Evolutionary conservation across 129 eudicot genomes (phyloP).

Genomic region (Sambucus nigra): DNA sequence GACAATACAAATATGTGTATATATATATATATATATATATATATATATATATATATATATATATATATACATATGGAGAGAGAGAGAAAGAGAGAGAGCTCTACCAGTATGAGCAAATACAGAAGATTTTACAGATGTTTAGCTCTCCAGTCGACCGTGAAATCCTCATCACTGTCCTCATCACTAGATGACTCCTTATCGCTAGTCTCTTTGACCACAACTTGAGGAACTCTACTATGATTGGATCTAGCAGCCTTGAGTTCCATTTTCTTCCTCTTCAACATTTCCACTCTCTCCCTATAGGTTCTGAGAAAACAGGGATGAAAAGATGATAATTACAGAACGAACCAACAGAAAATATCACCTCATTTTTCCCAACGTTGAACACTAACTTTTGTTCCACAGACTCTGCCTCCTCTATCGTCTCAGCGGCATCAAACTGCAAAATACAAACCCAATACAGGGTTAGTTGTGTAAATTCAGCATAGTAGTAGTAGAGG

Average conservation of each 20-base stretch:
- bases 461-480: not conserved
- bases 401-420: conserved; percentile 81
- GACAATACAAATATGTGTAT: too few relatives aligned
- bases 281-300: conserved; percentile 65
- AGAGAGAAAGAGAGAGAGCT: not conserved
- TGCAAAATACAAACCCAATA: conserved; percentile 19
- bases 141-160: conserved; percentile 87
- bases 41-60: too few relatives aligned
- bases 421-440: conserved; percentile 95
- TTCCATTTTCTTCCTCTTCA: conserved; percentile 70
- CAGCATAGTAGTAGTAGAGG: not conserved
- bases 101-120: conserved; percentile 11
- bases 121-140: conserved; percentile 49
- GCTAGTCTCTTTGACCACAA: conserved; percentile 30
- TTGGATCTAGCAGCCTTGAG: conserved; percentile 46
- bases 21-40: too few relatives aligned
- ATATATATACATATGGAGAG: too few relatives aligned
- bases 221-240: conserved; percentile 23
- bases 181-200: conserved; percentile 63
- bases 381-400: conserved; percentile 55
- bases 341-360: not conserved
- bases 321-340: conserved; percentile 2
- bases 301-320: conserved; percentile 42
- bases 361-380: not conserved
- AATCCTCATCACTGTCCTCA: conserved; percentile 56